Percentiles rank a stretch among this genome's conserved stretches.
These are phyloP conservation scores for Rubus parviflorus DNA, from an alignment of 306 rosid genomes.

Conservation along the genomic window DNA sequence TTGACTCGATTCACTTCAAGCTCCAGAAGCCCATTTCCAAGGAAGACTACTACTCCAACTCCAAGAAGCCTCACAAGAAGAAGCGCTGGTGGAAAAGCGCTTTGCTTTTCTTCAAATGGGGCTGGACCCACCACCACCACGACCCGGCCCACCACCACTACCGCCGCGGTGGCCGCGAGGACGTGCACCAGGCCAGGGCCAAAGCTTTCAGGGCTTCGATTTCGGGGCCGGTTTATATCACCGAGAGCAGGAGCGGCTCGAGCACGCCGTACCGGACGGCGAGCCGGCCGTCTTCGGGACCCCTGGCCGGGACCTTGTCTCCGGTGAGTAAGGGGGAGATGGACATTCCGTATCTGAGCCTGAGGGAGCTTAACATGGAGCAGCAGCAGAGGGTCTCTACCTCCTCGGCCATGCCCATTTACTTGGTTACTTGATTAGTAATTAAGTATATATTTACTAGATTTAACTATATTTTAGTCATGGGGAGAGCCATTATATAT, in stretches of 20 bases:
- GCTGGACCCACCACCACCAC: constrained; percentile 33
- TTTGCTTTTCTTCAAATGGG: constrained; percentile 73
- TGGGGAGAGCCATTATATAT: constrained; percentile 14
- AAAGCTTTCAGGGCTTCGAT: constrained; percentile 68
- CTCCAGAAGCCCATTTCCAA: constrained; percentile 79
- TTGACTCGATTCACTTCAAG: constrained; percentile 84
- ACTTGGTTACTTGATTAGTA: constrained; percentile 56
- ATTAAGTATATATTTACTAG: not conserved
- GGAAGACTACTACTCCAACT: constrained; percentile 44
- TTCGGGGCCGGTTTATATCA: constrained; percentile 79
- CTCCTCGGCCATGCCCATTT: constrained; percentile 78
- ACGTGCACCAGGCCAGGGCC: constrained; percentile 77
- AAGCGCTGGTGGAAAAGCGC: constrained; percentile 87
- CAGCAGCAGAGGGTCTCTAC: constrained; percentile 70
- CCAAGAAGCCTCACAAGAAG: constrained; percentile 56
- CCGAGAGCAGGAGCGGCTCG: constrained; percentile 73
- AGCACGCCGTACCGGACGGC: constrained; percentile 55
- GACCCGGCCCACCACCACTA: not conserved
- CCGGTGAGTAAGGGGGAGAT: constrained; percentile 46
- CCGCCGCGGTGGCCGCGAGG: constrained; percentile 17
- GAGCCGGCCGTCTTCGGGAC: constrained; percentile 63
- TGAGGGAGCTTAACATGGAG: constrained; percentile 81
- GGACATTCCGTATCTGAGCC: constrained; percentile 73
- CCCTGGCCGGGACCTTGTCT: constrained; percentile 62
- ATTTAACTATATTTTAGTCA: not conserved